phyloP scores from a whole-genome alignment of 163 green algal species.

The Trebouxia gelatinosa region DNA sequence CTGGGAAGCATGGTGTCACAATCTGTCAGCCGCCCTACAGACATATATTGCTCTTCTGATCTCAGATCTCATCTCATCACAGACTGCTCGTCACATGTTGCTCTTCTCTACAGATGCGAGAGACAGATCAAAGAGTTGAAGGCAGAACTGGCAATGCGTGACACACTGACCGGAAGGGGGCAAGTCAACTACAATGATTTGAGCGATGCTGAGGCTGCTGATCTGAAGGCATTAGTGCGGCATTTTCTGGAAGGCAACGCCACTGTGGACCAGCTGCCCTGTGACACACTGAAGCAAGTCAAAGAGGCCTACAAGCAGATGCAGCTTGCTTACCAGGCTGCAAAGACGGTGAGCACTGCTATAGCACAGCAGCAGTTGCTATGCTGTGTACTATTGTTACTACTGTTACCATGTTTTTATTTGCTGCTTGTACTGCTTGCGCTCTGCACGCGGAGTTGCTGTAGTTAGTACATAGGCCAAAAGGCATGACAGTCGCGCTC shows the following conservation, averaged over 20 bases:
- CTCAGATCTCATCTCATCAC: background rate
- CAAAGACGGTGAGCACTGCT: conserved; percentile 13
- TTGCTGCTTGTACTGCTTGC: too few relatives aligned
- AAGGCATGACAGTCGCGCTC: too few relatives aligned
- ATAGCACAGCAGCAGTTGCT: too few relatives aligned
- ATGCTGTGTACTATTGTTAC: too few relatives aligned
- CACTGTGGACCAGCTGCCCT: conserved; percentile 59
- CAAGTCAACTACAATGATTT: conserved; percentile 69
- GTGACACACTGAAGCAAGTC: conserved; percentile 65
- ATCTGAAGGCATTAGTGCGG: conserved; percentile 54
- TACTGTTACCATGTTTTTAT: too few relatives aligned
- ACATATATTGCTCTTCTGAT: background rate
- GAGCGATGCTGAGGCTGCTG: conserved; percentile 53
- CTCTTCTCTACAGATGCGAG: conserved; percentile 47
- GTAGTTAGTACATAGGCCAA: too few relatives aligned
- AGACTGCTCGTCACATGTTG: background rate
- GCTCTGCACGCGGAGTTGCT: too few relatives aligned
- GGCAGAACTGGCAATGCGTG: conserved; percentile 78
- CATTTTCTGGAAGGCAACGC: conserved; percentile 39
- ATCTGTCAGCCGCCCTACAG: background rate
- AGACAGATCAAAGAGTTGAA: conserved; percentile 78
- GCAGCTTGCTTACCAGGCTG: conserved; percentile 40
- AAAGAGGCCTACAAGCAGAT: conserved; percentile 64
- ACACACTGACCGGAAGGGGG: conserved; percentile 61
- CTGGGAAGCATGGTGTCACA: too few relatives aligned